Evolutionary conservation across 257 asterid genomes (phyloP).

Genomic region (Salvia miltiorrhiza): DNA sequence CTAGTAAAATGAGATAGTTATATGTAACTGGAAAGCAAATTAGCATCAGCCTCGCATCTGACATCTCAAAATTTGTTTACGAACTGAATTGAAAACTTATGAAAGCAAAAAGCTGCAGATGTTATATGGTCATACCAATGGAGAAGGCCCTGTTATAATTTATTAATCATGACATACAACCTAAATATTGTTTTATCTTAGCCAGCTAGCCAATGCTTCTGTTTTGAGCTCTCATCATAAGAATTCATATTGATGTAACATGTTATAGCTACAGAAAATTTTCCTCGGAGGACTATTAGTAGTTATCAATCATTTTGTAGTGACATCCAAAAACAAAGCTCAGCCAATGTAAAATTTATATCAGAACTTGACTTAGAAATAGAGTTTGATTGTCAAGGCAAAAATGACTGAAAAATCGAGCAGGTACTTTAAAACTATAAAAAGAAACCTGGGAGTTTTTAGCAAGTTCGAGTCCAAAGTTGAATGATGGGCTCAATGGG

Average conservation of each 20-base stretch:
- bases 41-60: neutral
- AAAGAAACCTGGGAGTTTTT: constrained; percentile 70
- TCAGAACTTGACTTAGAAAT: constrained; percentile 7
- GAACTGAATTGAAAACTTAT: neutral
- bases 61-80: neutral
- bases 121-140: too few species aligned
- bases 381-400: constrained; percentile 4
- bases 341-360: neutral
- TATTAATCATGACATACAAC: too few species aligned
- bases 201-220: too few species aligned
- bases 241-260: neutral
- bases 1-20: neutral
- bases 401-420: neutral
- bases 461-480: constrained; percentile 87
- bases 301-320: neutral
- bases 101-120: neutral
- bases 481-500: constrained; percentile 90
- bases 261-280: neutral
- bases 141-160: too few species aligned
- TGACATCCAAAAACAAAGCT: neutral
- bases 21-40: neutral
- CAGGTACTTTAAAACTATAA: constrained; percentile 11
- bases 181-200: too few species aligned
- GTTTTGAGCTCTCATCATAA: too few species aligned
- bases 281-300: neutral